Percentiles rank a stretch among this genome's conserved stretches.
These are phyloP conservation scores for Claviceps maximensis DNA, from an alignment of 2,329 filamentous ascomycete species.

Conservation along the genomic window DNA sequence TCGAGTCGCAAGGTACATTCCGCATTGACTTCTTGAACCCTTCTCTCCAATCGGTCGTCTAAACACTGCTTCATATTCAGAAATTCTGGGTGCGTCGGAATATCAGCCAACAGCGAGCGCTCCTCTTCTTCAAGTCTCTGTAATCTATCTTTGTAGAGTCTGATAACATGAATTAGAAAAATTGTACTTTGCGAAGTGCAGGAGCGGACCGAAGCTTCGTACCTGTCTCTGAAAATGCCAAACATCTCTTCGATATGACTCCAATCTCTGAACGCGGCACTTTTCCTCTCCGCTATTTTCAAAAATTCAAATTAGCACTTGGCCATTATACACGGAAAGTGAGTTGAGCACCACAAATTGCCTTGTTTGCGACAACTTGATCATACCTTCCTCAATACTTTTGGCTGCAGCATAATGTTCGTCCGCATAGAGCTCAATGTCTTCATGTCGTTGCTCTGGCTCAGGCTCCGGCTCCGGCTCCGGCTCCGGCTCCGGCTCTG, in stretches of 20 bases:
- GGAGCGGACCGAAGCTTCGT: slow-evolving; percentile 14
- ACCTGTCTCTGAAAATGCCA: slow-evolving; percentile 70
- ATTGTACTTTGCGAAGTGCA: neutral
- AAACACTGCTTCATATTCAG: slow-evolving; percentile 82
- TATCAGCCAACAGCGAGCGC: slow-evolving; percentile 42
- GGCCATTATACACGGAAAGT: neutral
- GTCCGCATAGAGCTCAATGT: slow-evolving; percentile 33
- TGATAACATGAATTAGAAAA: slow-evolving; percentile 20
- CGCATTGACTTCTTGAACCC: slow-evolving; percentile 60
- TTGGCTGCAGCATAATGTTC: slow-evolving; percentile 44
- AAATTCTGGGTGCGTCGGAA: slow-evolving; percentile 78
- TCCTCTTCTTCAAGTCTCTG: slow-evolving; percentile 64
- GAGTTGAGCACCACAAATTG: neutral
- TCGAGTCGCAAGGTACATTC: slow-evolving; percentile 62
- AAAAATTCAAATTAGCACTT: slow-evolving; percentile 10
- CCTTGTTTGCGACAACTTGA: slow-evolving; percentile 14
- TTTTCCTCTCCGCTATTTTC: slow-evolving; percentile 62
- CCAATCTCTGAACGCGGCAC: slow-evolving; percentile 66
- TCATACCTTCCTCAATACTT: slow-evolving; percentile 54
- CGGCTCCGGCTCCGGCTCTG: too few relatives aligned
- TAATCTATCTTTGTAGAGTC: slow-evolving; percentile 79
- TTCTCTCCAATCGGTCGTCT: slow-evolving; percentile 68
- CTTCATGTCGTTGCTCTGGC: slow-evolving; percentile 33
- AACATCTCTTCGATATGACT: slow-evolving; percentile 79
- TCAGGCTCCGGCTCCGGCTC: too few relatives aligned